Evolutionary conservation across 164 flowering plant species (phyloP), one percentile per base, ranked within the genome.

Genomic region (Berberis vulgaris): DNA sequence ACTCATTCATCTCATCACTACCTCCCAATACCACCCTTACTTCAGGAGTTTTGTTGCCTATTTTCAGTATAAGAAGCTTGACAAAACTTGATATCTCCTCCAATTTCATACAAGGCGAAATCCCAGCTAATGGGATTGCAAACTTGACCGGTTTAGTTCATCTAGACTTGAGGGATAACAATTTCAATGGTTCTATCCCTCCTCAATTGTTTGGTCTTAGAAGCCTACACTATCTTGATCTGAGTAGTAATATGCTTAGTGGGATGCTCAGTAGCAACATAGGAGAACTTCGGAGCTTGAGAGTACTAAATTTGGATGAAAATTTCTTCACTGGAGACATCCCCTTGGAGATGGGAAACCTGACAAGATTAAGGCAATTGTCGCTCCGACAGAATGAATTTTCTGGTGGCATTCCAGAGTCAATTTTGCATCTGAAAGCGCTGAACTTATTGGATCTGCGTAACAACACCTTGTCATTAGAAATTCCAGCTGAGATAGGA

Each of bases 181-280:
- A 45, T 46, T 82, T 82, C 71, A 72, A 8, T 40, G 80, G 82
- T 3, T 70, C 78, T 6, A 76, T 85, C 61, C 83, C 90, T 8
- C 45, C 67, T 38, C 75, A 72, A 12, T 11, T 85, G 9, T 82
- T 77, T 59, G 57, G 40, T 5, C 54, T 83, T 66, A 70, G 60
- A 44, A 46, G 54, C 55, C 75, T 85, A 1, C 55, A 66, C 5
- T 63, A 65, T 57, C 86, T 83, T 65, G 80, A 82, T 57, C 39
- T 85, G 62, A 75, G 76, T 40, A 56, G 44, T 45, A 83, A 82
- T 66, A 56, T 43, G 8, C 50, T 84, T 8, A 12, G 41, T 54
- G 88, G 88, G 12, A 58, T 6, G 6, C 63, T 79, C 8, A 71
- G 70, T 65, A n/a, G 12, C 5, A 64, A 69, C 2, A 65, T 79